Base-by-base conservation (phyloP, 1,284 basidiomycete genomes). In the Ganoderma boninense region DNA sequence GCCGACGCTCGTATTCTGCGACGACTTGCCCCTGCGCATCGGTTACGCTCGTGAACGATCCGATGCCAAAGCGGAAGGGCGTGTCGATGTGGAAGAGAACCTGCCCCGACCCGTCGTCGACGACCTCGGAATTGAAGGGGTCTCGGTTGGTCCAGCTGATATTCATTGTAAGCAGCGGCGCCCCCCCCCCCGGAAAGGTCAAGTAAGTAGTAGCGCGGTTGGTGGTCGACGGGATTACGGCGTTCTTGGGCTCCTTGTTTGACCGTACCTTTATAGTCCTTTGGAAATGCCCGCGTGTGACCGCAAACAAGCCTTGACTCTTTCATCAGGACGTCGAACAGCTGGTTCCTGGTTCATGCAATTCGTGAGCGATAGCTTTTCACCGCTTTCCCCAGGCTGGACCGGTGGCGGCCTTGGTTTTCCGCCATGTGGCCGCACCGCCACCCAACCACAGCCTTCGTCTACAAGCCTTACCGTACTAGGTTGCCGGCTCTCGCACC, bases 1-100 rank as follows among this genome's bases (percentile, higher is more conserved):
- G 62, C 32, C 65, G 62, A 18, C 54, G 68, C 59, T 69, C 64
- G 66, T 65, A 69, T 14, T 43, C 14, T 1, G 62, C 71, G 52
- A 69, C 40, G 5, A 67, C 60, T 49, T 43, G 44, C 26, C 40
- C 23, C n/a, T 16, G 35, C n/a, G 60, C 16, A 49, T 67, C 40
- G 38, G 44, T 35, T 20, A 62, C 18, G 5, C 46, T 62, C 38
- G 66, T 54, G 38, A 60, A 40, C 13, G 18, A 43, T 13, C 46
- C 63, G 54, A 68, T 40, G 11, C 29, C 29, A 32, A 32, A 20
- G 23, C 26, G 16, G 32, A 35, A 64, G 6, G 67, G 57, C 4
- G 63, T 67, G 14, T 16, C 8, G 60, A 62, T 16, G 16, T 62
- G 35, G 49, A 62, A 67, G 60, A 67, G 35, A 8, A 62, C 26